A percentile compares a stretch with the other conserved stretches of the same genome.
These are phyloP conservation scores for Lactarius hengduanensis DNA, from an alignment of 768 basidiomycete genomes.

Conservation along the genomic window DNA sequence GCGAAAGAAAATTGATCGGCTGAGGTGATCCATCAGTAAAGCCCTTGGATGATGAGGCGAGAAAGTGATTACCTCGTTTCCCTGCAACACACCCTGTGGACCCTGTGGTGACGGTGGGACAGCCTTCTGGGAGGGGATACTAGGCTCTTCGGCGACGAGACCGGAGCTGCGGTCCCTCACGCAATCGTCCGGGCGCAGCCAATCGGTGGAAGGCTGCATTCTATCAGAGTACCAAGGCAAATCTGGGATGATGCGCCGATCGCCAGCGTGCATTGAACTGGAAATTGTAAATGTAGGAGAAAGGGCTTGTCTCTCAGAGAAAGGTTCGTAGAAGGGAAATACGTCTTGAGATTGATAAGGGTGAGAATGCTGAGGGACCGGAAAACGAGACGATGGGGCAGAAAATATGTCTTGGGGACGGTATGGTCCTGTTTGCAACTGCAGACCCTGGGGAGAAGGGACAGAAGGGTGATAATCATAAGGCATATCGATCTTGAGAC, in stretches of 20 bases:
- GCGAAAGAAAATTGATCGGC: slow-evolving; percentile 88
- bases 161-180: slow-evolving; percentile 32
- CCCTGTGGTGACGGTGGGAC: slow-evolving; percentile 22
- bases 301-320: slow-evolving; percentile 45
- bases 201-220: slow-evolving; percentile 39
- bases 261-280: slow-evolving; percentile 39
- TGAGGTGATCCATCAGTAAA: slow-evolving; percentile 33
- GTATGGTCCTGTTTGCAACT: slow-evolving; percentile 47
- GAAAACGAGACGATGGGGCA: slow-evolving; percentile 21
- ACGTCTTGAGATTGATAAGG: slow-evolving; percentile 27
- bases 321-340: slow-evolving; percentile 54
- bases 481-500: slow-evolving; percentile 52
- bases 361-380: slow-evolving; percentile 16
- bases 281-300: slow-evolving; percentile 36
- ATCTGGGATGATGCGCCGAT: slow-evolving; percentile 33
- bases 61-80: slow-evolving; percentile 48
- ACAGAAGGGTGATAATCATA: slow-evolving; percentile 45
- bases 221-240: slow-evolving; percentile 31
- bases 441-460: slow-evolving; percentile 38
- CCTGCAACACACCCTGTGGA: slow-evolving; percentile 33
- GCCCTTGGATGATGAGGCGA: background rate
- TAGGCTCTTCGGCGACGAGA: slow-evolving; percentile 30
- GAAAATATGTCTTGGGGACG: slow-evolving; percentile 33
- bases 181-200: slow-evolving; percentile 43
- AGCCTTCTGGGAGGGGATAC: slow-evolving; percentile 23